phyloP scores from a whole-genome alignment of 1,284 basidiomycete genomes.

The Trametes versicolor region DNA sequence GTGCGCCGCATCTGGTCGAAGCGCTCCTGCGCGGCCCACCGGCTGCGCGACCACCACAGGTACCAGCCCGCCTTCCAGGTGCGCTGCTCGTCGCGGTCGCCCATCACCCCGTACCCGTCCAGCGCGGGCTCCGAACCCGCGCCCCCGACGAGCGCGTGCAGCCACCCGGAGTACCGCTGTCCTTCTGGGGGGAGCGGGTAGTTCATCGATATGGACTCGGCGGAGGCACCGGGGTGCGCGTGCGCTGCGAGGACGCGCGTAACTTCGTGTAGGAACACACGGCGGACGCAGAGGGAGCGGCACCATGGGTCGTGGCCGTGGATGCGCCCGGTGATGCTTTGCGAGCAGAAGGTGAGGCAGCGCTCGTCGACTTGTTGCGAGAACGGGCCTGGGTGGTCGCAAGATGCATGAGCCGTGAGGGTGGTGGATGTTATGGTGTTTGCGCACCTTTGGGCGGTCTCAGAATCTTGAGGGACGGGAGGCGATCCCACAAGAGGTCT shows the following conservation, averaged over 20 bases:
- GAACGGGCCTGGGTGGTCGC: conserved; percentile 56
- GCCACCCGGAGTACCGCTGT: conserved; percentile 49
- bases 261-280: conserved; percentile 78
- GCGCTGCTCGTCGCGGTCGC: neutral
- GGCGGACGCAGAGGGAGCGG: conserved; percentile 74
- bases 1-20: conserved; percentile 65
- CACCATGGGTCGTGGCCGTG: conserved; percentile 67
- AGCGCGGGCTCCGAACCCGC: conserved; percentile 40
- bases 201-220: conserved; percentile 50
- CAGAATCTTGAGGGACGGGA: conserved; percentile 43
- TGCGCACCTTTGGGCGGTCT: conserved; percentile 40
- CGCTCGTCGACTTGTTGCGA: conserved; percentile 74
- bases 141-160: conserved; percentile 29
- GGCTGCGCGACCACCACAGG: conserved; percentile 69
- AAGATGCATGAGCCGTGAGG: conserved; percentile 1
- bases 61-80: conserved; percentile 81
- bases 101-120: neutral
- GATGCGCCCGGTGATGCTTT: conserved; percentile 67
- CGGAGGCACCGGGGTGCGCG: conserved; percentile 29
- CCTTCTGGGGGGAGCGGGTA: conserved; percentile 72
- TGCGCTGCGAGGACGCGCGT: conserved; percentile 58
- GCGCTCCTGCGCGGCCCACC: conserved; percentile 63
- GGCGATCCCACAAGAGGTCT: conserved; percentile 37
- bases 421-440: neutral
- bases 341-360: conserved; percentile 78